These are phyloP conservation scores for Lentinus brumalis DNA, from an alignment of 768 basidiomycete species.

Conservation along the genomic window DNA sequence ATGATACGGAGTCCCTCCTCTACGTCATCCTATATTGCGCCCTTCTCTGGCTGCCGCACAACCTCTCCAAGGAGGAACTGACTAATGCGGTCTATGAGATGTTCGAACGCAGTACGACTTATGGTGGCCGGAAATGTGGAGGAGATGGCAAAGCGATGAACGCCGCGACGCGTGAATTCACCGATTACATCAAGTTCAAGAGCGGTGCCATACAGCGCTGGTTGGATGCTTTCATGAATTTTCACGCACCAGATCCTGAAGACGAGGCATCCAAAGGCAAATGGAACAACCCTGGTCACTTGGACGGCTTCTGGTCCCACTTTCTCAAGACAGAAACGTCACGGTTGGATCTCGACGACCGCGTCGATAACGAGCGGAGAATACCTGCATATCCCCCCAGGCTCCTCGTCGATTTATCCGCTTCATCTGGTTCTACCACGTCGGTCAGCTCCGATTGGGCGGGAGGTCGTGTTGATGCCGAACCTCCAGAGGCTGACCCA, in stretches of 20 bases:
- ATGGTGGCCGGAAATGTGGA: no score
- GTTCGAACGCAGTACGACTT: no score
- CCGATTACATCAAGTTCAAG: background rate
- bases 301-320: background rate
- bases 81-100: no score
- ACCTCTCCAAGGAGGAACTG: no score
- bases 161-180: no score
- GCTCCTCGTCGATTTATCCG: no score
- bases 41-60: background rate
- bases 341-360: background rate
- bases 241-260: background rate
- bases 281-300: background rate
- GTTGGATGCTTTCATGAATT: background rate
- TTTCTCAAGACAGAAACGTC: slow-evolving; percentile 1
- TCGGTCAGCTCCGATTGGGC: no score
- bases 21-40: slow-evolving; percentile 8
- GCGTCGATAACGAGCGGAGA: background rate
- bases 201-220: background rate
- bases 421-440: no score
- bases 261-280: background rate
- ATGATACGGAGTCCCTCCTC: slow-evolving; percentile 17
- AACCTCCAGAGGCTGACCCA: no score
- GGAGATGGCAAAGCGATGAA: no score
- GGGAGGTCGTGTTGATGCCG: no score
- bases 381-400: no score